Percentiles rank a stretch among this genome's conserved stretches.
These are phyloP conservation scores for Ogataea corticis DNA, from an alignment of 805 yeast species.

Conservation along the genomic window DNA sequence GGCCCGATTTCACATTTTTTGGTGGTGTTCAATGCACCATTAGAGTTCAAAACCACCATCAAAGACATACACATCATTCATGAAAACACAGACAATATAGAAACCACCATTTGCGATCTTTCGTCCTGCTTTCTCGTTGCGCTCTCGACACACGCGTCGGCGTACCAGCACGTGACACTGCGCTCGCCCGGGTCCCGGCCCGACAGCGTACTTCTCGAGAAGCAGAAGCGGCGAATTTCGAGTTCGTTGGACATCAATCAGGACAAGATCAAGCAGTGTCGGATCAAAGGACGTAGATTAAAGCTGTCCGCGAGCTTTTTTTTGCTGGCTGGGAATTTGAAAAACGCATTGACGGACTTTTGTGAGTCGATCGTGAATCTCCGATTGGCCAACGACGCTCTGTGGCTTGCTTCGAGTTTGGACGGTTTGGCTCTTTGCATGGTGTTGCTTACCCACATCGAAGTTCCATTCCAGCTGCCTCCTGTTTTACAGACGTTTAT, in stretches of 20 bases:
- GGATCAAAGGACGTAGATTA: slow-evolving; percentile 69
- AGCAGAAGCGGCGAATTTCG: slow-evolving; percentile 29
- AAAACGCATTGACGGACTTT: slow-evolving; percentile 69
- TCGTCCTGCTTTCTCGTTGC: slow-evolving; percentile 61
- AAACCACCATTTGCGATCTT: slow-evolving; percentile 73
- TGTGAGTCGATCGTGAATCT: slow-evolving; percentile 68
- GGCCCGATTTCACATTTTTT: slow-evolving; percentile 54
- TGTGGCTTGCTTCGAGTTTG: slow-evolving; percentile 89
- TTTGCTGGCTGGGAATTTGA: slow-evolving; percentile 75
- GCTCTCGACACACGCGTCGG: slow-evolving; percentile 66
- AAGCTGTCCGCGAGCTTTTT: slow-evolving; percentile 77
- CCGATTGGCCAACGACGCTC: slow-evolving; percentile 64
- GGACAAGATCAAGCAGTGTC: slow-evolving; percentile 38
- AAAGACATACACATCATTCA: slow-evolving; percentile 21
- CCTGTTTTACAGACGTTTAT: slow-evolving; percentile 30
- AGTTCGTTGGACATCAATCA: slow-evolving; percentile 33
- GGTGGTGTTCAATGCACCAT: slow-evolving; percentile 54
- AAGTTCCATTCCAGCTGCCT: slow-evolving; percentile 51
- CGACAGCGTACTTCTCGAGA: slow-evolving; percentile 17
- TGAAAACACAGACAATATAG: slow-evolving; percentile 36
- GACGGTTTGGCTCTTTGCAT: slow-evolving; percentile 76
- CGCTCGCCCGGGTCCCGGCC: slow-evolving; percentile 69
- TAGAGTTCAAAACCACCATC: slow-evolving; percentile 4
- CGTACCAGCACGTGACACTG: slow-evolving; percentile 76
- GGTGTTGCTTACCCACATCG: slow-evolving; percentile 57